Conservation (phyloP, 306 rosid genomes). For the Vigna nakashimae region DNA sequence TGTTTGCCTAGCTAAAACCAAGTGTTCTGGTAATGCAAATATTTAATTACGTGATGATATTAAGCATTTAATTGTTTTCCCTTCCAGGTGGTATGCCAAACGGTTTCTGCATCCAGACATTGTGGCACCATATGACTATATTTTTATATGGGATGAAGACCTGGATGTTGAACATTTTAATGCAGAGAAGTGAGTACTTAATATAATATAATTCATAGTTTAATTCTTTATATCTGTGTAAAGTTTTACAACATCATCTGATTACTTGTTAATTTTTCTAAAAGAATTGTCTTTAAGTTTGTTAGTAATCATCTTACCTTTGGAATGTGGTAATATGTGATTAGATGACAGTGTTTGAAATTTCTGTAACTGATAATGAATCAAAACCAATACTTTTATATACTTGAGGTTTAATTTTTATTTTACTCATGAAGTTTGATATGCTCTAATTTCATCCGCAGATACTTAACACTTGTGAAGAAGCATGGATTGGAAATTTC, state of each 20-base stretch:
- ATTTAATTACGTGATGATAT: conserved; percentile 40
- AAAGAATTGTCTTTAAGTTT: not conserved
- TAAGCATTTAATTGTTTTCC: conserved; percentile 16
- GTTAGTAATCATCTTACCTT: conserved; percentile 16
- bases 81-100: conserved; percentile 91
- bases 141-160: conserved; percentile 95
- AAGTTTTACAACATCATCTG: conserved; percentile 5
- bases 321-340: conserved; percentile 12
- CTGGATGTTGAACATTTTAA: conserved; percentile 88
- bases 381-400: conserved; percentile 16
- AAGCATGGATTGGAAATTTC: conserved; percentile 98
- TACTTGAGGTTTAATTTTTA: conserved; percentile 30
- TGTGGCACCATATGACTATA: conserved; percentile 91
- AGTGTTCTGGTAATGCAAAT: conserved; percentile 26
- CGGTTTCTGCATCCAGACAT: conserved; percentile 95
- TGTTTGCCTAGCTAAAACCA: conserved; percentile 29
- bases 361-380: not conserved
- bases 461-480: conserved; percentile 79
- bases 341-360: conserved; percentile 24
- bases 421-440: conserved; percentile 24
- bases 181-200: conserved; percentile 82
- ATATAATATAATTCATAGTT: conserved; percentile 17
- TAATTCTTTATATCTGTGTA: conserved; percentile 15
- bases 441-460: conserved; percentile 44
- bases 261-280: conserved; percentile 20